Base-by-base conservation (phyloP, 2,329 filamentous ascomycete species). In the Colletotrichum siamense region DNA sequence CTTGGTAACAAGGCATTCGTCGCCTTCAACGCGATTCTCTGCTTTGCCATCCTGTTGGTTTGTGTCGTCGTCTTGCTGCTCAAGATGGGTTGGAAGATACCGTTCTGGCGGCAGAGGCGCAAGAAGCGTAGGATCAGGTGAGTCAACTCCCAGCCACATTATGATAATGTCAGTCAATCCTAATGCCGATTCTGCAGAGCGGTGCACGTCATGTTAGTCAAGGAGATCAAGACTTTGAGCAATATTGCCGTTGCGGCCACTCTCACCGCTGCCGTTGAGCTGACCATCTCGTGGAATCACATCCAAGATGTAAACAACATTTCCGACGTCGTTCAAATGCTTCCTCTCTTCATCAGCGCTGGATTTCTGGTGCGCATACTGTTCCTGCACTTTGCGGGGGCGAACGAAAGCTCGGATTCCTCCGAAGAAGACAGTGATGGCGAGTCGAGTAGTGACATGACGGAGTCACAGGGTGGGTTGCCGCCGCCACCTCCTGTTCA, bases 241-340 rank as follows among this genome's bases (percentile, higher is more conserved):
- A 78, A 84, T 18, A 75, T 84, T 6, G 77, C 84, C 16, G 73
- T 75, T 2, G 71, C 77, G 8, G 71, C 67, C 15, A 75, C 70
- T 7, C 66, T 79, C 32, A 78, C 75, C 3, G 78, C 81, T 1
- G 82, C 82, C 6, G 79, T 85, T 63, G 84, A 86, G 67, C 79
- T 85, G 8, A 77, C 83, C 5, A 78, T 86, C 5, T 62, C 62
- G 2, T 86, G 84, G 83, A 86, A 86, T 39, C 57, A 79, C 16
- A 76, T 85, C 13, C 36, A 79, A 5, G 72, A 57, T 9, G 75
- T 79, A 22, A 77, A 81, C 34, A 73, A 79, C 8, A 73, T 85
- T 13, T 78, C 79, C 18, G 80, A 82, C 0, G 71, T 79, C 2
- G 81, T 81, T 1, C 84, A 86, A 68, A 67, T 81, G 6, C 78